Base-by-base conservation (phyloP, 1,139 yeast genomes). In the Nakaseomyces bracarensis region DNA sequence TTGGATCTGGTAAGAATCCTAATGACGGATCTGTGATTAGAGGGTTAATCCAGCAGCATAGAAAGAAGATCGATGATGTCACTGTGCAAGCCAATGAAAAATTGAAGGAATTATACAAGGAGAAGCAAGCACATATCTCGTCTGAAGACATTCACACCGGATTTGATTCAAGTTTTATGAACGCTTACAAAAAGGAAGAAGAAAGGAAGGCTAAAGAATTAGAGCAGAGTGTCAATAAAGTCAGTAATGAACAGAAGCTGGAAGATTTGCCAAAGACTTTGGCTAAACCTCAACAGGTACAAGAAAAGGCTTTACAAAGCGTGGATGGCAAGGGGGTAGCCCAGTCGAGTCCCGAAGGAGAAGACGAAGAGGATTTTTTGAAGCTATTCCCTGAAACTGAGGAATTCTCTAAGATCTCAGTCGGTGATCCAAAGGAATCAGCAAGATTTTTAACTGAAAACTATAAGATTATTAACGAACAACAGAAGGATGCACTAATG, bases 131-230 rank as follows among this genome's bases (percentile, higher is more conserved):
- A 46, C 82, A 85, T 57, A 89, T 91, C 49, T 79, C 94, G 4
- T 81, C 94, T 45, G 97, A 87, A 16, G 98, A 91, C 61, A 73
- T 87, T 31, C 94, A 79, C 52, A 86, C 94, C n/a, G 98, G 96
- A 0, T 91, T 86, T 68, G 95, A 89, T 58, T 74, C 85, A 22
- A 82, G 95, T 0, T 75, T 85, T 53, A 62, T 87, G 60, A 86
- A 85, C 61, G 80, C 77, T 53, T 68, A 67, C 29, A 60, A 64
- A 31, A 52, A 50, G 10, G 57, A 50, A n/a, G 36, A 33, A 13
- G 36, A 33, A n/a, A 33, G 18, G 26, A 33, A 33, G 26, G 43
- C 51, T n/a, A 43, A 46, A 27, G 45, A 43, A 11, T 39, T 48
- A 10, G 45, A 45, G 29, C 21, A 34, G 26, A 9, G 37, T 16